phyloP scores from a whole-genome alignment of 2,329 filamentous ascomycete species.

The Penicillium sp. region DNA sequence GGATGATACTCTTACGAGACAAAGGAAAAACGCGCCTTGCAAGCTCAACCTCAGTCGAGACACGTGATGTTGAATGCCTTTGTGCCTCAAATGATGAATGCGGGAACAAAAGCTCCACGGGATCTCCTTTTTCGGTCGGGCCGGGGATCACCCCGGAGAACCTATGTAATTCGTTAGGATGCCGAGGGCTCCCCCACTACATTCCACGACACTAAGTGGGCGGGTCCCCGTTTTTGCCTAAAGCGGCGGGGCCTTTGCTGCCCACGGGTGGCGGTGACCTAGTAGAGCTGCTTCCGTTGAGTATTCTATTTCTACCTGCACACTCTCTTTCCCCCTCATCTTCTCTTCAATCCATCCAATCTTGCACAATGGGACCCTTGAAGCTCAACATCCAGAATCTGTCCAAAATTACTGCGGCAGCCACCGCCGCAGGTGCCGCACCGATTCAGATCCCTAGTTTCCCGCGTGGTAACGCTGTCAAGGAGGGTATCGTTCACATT shows the following conservation, averaged over 20 bases:
- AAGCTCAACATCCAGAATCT: slow-evolving; percentile 44
- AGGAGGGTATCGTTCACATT: slow-evolving; percentile 56
- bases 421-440: slow-evolving; percentile 21
- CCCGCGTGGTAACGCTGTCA: slow-evolving; percentile 44
- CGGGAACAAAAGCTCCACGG: neutral
- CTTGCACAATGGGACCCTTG: slow-evolving; percentile 31
- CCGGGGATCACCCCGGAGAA: no score
- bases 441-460: slow-evolving; percentile 45
- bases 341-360: slow-evolving; percentile 8
- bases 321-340: neutral
- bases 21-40: no score
- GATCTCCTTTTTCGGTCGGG: neutral
- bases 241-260: neutral
- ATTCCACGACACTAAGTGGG: neutral
- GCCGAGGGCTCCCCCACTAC: neutral
- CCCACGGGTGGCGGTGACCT: neutral
- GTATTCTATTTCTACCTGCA: neutral
- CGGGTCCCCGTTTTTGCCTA: neutral
- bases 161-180: neutral
- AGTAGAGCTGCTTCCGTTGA: neutral
- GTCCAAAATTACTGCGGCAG: slow-evolving; percentile 33
- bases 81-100: no score
- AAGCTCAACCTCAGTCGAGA: no score
- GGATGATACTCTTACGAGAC: no score
- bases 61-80: no score